Conservation (phyloP, 2,329 filamentous ascomycete genomes). For the Fusarium paranaense region DNA sequence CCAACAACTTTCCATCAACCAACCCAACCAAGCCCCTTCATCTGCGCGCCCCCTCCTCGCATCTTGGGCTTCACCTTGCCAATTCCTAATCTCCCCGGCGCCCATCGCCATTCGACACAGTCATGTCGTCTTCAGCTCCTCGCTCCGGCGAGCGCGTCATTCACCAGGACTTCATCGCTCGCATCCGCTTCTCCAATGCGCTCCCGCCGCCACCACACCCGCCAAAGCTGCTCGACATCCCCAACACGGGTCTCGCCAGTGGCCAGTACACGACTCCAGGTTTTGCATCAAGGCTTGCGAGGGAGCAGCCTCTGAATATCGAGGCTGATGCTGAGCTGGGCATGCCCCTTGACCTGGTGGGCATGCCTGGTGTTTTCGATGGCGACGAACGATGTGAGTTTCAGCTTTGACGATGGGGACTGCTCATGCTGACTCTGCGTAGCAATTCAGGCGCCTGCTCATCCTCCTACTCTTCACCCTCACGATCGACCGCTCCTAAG, state of each 20-base stretch:
- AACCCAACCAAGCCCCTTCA: slow-evolving; percentile 14
- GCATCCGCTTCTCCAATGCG: slow-evolving; percentile 94
- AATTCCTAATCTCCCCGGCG: slow-evolving; percentile 12
- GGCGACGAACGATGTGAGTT: slow-evolving; percentile 89
- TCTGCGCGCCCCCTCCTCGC: slow-evolving; percentile 4
- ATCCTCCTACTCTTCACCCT: slow-evolving; percentile 79
- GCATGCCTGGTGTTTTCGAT: slow-evolving; percentile 94
- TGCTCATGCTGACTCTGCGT: slow-evolving; percentile 21
- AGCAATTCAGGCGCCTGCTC: slow-evolving; percentile 86
- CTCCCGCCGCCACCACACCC: slow-evolving; percentile 94
- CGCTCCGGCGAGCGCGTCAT: slow-evolving; percentile 69
- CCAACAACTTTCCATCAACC: slow-evolving; percentile 23
- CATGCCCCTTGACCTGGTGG: slow-evolving; percentile 96
- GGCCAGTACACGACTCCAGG: slow-evolving; percentile 90
- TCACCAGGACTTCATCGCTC: slow-evolving; percentile 97
- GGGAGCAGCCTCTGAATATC: slow-evolving; percentile 94
- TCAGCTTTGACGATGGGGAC: not conserved
- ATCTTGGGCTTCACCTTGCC: not conserved
- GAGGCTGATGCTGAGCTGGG: slow-evolving; percentile 97
- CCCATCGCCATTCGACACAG: slow-evolving; percentile 23
- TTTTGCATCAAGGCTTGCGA: slow-evolving; percentile 88
- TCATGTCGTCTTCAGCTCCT: slow-evolving; percentile 40
- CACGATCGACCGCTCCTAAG: slow-evolving; percentile 87
- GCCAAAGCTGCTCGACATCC: slow-evolving; percentile 96
- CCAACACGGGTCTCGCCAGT: slow-evolving; percentile 87